phyloP scores from a whole-genome alignment of 192 early-diverging fungal genomes.

The Podila clonocystis region DNA sequence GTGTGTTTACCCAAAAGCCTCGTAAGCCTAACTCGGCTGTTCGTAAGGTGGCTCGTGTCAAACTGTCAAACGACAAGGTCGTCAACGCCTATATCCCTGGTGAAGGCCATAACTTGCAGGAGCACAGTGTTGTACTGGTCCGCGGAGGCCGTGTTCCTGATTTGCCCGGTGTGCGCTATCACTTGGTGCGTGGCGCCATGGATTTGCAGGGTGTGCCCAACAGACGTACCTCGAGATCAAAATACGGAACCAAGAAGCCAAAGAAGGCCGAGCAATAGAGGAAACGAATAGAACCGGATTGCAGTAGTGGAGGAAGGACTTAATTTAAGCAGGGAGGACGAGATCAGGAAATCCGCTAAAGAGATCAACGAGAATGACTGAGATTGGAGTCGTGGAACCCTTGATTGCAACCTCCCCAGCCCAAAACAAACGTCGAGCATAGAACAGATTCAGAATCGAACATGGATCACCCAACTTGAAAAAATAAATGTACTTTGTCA shows the following conservation, averaged over 20 bases:
- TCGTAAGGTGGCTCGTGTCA: slow-evolving; percentile 92
- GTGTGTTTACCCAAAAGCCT: slow-evolving; percentile 95
- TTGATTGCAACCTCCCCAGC: no score
- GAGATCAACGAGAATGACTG: no score
- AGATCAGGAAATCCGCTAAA: neutral
- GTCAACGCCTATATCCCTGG: slow-evolving; percentile 98
- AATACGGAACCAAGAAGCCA: slow-evolving; percentile 94
- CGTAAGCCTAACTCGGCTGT: slow-evolving; percentile 99
- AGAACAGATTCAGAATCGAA: no score
- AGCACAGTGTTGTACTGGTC: slow-evolving; percentile 96
- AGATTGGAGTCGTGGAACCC: no score
- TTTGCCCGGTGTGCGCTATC: slow-evolving; percentile 97
- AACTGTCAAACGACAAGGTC: slow-evolving; percentile 91
- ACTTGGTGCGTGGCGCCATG: slow-evolving; percentile 90
- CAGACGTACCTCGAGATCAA: slow-evolving; percentile 82
- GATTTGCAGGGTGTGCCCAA: slow-evolving; percentile 96
- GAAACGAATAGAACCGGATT: no score
- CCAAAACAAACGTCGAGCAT: no score
- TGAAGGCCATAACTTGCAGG: slow-evolving; percentile 98
- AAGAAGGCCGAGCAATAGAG: slow-evolving; percentile 46
- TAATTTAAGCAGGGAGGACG: no score
- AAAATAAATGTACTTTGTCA: no score
- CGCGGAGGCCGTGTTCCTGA: slow-evolving; percentile 95
- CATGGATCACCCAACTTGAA: no score
- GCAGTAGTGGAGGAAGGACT: no score